A percentile compares a stretch with the other conserved stretches of the same genome.
Conservation (phyloP, 2,329 filamentous ascomycete species). For the Xylariales sp. region DNA sequence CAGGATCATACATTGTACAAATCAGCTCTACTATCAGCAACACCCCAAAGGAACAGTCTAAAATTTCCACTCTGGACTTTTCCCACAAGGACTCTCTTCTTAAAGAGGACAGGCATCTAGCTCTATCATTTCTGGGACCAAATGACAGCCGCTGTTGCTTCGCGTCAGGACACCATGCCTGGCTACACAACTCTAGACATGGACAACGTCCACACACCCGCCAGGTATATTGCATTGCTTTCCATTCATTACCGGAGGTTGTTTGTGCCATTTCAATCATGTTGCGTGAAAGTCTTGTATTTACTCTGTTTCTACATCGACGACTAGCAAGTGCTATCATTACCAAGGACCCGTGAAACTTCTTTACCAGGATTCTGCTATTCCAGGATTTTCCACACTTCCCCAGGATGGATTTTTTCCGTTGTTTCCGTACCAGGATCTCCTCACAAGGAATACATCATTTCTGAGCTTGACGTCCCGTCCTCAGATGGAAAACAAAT, state of each 20-base stretch:
- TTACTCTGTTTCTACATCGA: constrained; percentile 20
- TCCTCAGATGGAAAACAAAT: constrained; percentile 24
- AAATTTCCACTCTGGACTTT: not conserved
- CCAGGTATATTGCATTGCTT: constrained; percentile 57
- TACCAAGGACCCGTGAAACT: constrained; percentile 5
- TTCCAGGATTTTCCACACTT: constrained; percentile 11
- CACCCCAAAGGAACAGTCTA: constrained; percentile 5
- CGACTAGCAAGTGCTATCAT: constrained; percentile 23
- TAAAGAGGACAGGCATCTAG: constrained; percentile 3
- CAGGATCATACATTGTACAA: constrained; percentile 7
- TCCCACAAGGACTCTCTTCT: constrained; percentile 4
- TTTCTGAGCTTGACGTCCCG: constrained; percentile 11
- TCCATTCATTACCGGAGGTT: constrained; percentile 40
- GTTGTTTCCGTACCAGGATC: constrained; percentile 5
- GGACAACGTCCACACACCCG: constrained; percentile 56
- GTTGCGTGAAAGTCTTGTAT: constrained; percentile 24
- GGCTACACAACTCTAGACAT: constrained; percentile 51
- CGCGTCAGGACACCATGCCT: constrained; percentile 46
- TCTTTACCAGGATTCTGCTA: constrained; percentile 15
- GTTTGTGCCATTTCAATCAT: constrained; percentile 31
- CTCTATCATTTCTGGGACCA: constrained; percentile 3
- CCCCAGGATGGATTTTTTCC: constrained; percentile 2
- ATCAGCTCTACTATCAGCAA: constrained; percentile 1
- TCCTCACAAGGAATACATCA: not conserved
- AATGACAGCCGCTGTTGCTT: constrained; percentile 46